Conservation (phyloP, 2,329 filamentous ascomycete genomes). For the Cladosporium sp. region DNA sequence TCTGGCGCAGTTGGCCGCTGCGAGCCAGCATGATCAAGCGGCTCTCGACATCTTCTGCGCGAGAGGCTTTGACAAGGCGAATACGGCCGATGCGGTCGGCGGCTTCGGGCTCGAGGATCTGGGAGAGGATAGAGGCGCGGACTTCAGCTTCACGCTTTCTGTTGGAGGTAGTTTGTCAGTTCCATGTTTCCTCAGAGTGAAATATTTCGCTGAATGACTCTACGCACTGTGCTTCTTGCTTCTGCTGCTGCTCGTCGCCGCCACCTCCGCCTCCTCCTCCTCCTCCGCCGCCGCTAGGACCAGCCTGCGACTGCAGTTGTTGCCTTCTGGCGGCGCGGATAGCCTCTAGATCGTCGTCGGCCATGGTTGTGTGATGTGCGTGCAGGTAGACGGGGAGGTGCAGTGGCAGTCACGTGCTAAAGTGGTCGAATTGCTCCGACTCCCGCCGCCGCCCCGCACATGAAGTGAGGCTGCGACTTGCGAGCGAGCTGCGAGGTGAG, state of each 20-base stretch:
- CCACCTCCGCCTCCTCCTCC: constrained; percentile 41
- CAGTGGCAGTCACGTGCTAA: constrained; percentile 17
- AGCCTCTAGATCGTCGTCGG: constrained; percentile 68
- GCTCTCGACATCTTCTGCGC: constrained; percentile 89
- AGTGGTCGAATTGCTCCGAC: constrained; percentile 9
- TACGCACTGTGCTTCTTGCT: constrained; percentile 17
- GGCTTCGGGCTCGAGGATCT: constrained; percentile 93
- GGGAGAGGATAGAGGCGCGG: constrained; percentile 74
- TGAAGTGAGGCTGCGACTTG: not conserved
- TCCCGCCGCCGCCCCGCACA: constrained; percentile 1
- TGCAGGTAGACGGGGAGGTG: constrained; percentile 17
- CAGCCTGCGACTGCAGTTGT: constrained; percentile 77
- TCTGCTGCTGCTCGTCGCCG: constrained; percentile 60
- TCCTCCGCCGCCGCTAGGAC: constrained; percentile 49
- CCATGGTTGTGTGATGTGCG: constrained; percentile 48
- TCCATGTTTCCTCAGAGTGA: not conserved
- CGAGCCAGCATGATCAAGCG: constrained; percentile 88
- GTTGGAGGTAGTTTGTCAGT: constrained; percentile 33
- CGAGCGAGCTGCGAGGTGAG: not conserved
- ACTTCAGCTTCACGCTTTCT: constrained; percentile 61
- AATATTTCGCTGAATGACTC: not conserved
- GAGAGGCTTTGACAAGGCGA: constrained; percentile 89
- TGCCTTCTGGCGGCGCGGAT: constrained; percentile 90
- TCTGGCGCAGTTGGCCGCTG: constrained; percentile 78
- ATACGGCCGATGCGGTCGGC: constrained; percentile 92